A percentile compares a stretch with the other conserved stretches of the same genome.
Evolutionary conservation across 2,329 filamentous ascomycete species (phyloP).

Genomic region (Ophiostoma pallidulum): DNA sequence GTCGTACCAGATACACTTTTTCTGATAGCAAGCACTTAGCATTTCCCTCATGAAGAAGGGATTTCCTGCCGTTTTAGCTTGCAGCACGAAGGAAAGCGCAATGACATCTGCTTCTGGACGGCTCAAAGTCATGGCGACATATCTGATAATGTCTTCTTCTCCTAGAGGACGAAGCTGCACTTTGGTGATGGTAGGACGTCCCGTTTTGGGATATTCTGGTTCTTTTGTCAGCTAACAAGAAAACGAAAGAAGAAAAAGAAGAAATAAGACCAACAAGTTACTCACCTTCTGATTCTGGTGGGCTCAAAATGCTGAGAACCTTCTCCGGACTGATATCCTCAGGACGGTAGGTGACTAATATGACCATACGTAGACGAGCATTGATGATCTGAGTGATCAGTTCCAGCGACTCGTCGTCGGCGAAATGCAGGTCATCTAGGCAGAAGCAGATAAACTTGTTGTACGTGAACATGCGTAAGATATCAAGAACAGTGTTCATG

Average conservation of each 20-base stretch:
- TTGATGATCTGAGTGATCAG: constrained; percentile 72
- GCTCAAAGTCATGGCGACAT: constrained; percentile 74
- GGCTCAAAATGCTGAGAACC: constrained; percentile 45
- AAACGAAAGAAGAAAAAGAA: too few relatives aligned
- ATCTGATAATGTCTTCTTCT: constrained; percentile 72
- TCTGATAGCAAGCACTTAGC: constrained; percentile 76
- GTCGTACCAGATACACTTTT: constrained; percentile 83
- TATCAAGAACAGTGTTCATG: constrained; percentile 81
- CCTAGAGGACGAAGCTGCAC: constrained; percentile 64
- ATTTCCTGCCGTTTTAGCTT: constrained; percentile 82
- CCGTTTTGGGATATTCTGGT: constrained; percentile 34
- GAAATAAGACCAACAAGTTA: too few relatives aligned
- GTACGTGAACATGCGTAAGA: constrained; percentile 69
- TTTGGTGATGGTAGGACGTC: constrained; percentile 52
- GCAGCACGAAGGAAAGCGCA: constrained; percentile 72
- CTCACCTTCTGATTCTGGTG: constrained; percentile 44
- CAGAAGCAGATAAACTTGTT: constrained; percentile 84
- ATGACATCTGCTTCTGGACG: constrained; percentile 61
- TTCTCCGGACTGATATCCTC: constrained; percentile 52
- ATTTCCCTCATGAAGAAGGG: constrained; percentile 90
- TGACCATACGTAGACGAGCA: constrained; percentile 68
- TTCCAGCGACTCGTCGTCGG: constrained; percentile 78
- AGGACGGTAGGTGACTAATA: constrained; percentile 67
- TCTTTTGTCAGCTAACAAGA: background rate
- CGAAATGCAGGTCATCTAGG: constrained; percentile 83